Percentiles rank a stretch among this genome's conserved stretches.
Conservation (phyloP, 1,139 yeast species). For the Debaryomyces udenii region DNA sequence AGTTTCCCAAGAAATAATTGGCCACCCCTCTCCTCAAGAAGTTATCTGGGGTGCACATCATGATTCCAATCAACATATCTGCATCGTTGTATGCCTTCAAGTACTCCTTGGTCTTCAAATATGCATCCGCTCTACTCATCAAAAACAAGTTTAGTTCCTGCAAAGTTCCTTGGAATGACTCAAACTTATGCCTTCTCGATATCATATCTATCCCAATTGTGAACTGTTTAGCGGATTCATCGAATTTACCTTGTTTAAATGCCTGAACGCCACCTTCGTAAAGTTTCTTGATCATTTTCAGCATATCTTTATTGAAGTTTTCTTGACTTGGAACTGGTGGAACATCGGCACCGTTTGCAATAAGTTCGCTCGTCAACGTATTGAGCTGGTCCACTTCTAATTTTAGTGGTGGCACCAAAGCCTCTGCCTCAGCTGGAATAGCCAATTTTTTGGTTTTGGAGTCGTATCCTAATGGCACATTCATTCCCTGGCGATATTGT, state of each 20-base stretch:
- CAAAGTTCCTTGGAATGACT: slow-evolving; percentile 75
- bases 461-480: slow-evolving; percentile 30
- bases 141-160: slow-evolving; percentile 76
- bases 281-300: slow-evolving; percentile 70
- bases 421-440: slow-evolving; percentile 27
- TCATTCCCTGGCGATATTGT: slow-evolving; percentile 17
- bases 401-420: slow-evolving; percentile 32
- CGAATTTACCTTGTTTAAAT: slow-evolving; percentile 61
- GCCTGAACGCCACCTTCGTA: slow-evolving; percentile 72
- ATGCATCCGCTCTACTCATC: slow-evolving; percentile 83
- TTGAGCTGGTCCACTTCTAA: slow-evolving; percentile 66
- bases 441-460: slow-evolving; percentile 31
- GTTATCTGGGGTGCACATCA: slow-evolving; percentile 75
- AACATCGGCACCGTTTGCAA: slow-evolving; percentile 63
- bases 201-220: slow-evolving; percentile 82
- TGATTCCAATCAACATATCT: slow-evolving; percentile 65
- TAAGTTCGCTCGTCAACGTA: slow-evolving; percentile 59
- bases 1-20: slow-evolving; percentile 66
- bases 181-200: slow-evolving; percentile 80
- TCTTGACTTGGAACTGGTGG: slow-evolving; percentile 67
- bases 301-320: slow-evolving; percentile 56
- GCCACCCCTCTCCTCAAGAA: slow-evolving; percentile 83
- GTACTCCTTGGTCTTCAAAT: slow-evolving; percentile 64
- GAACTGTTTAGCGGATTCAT: slow-evolving; percentile 75
- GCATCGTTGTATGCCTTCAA: slow-evolving; percentile 82